These are phyloP conservation scores for Cyberlindnera meyerae DNA, from an alignment of 805 yeast species.

Conservation along the genomic window DNA sequence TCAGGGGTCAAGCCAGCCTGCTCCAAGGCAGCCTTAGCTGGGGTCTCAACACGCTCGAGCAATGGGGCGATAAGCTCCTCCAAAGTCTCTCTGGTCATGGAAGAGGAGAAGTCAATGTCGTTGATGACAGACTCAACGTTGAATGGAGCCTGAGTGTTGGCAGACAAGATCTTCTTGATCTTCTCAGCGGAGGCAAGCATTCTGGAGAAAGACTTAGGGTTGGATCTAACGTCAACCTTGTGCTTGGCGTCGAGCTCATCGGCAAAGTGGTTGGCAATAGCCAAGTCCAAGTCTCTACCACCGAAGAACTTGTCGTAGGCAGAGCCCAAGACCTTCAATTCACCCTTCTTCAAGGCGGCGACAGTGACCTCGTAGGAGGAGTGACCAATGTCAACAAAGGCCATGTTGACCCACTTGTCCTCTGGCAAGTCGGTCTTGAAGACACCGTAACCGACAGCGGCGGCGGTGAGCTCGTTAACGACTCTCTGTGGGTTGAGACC, in stretches of 20 bases:
- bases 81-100: constrained; percentile 83
- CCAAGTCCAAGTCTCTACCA: constrained; percentile 94
- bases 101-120: constrained; percentile 91
- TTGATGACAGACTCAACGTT: constrained; percentile 95
- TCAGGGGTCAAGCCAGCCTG: constrained; percentile 68
- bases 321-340: constrained; percentile 85
- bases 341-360: constrained; percentile 93
- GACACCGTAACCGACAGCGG: constrained; percentile 98
- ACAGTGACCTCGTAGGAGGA: constrained; percentile 88
- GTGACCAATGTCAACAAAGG: constrained; percentile 96
- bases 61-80: constrained; percentile 86
- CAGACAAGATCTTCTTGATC: constrained; percentile 93
- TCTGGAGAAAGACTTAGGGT: constrained; percentile 94
- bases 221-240: constrained; percentile 86
- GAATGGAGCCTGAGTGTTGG: constrained; percentile 91
- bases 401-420: constrained; percentile 84
- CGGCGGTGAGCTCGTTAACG: constrained; percentile 96
- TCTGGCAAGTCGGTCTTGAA: constrained; percentile 96
- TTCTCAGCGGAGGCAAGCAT: constrained; percentile 88
- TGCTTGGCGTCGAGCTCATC: constrained; percentile 86
- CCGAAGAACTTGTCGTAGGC: constrained; percentile 96
- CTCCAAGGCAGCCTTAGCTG: constrained; percentile 76
- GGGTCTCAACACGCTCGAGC: constrained; percentile 67
- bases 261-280: constrained; percentile 92
- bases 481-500: constrained; percentile 98